Conservation (phyloP, 805 yeast genomes). For the Wickerhamomyces subpelliculosus region DNA sequence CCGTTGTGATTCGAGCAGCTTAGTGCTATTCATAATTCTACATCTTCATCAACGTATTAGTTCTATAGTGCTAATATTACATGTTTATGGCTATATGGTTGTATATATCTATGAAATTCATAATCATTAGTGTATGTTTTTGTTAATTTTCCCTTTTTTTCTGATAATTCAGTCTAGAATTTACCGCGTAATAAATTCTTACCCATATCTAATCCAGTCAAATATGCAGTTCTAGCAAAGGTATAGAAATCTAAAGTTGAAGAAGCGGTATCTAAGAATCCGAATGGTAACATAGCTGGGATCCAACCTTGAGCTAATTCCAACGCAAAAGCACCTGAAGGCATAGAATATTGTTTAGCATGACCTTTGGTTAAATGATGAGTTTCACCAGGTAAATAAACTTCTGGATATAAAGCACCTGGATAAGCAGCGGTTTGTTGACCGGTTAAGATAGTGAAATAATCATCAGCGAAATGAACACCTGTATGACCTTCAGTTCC, state of each 20-base stretch:
- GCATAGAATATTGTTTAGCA: conserved; percentile 83
- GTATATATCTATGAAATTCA: background rate
- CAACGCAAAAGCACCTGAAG: conserved; percentile 74
- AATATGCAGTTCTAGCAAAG: conserved; percentile 57
- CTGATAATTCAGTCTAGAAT: no score
- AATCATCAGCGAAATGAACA: conserved; percentile 94
- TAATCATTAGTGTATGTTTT: background rate
- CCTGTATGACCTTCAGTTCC: conserved; percentile 98
- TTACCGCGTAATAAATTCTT: conserved; percentile 65
- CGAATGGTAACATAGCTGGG: conserved; percentile 96
- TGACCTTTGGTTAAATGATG: conserved; percentile 72
- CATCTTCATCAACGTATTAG: no score
- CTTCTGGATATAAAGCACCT: conserved; percentile 53
- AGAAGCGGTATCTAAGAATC: conserved; percentile 70
- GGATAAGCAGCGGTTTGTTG: conserved; percentile 69
- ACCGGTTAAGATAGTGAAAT: conserved; percentile 85
- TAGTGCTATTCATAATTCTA: no score
- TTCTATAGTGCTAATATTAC: no score
- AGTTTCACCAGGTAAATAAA: conserved; percentile 81
- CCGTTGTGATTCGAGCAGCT: no score
- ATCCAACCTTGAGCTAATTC: conserved; percentile 99
- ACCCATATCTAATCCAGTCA: conserved; percentile 76
- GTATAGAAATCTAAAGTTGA: conserved; percentile 78
- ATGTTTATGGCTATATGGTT: no score
- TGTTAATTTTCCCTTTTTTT: background rate